Percentiles rank a stretch among this genome's conserved stretches.
These are phyloP conservation scores for Aspergillus incahuasiensis DNA, from an alignment of 495 filamentous ascomycete species.

Conservation along the genomic window DNA sequence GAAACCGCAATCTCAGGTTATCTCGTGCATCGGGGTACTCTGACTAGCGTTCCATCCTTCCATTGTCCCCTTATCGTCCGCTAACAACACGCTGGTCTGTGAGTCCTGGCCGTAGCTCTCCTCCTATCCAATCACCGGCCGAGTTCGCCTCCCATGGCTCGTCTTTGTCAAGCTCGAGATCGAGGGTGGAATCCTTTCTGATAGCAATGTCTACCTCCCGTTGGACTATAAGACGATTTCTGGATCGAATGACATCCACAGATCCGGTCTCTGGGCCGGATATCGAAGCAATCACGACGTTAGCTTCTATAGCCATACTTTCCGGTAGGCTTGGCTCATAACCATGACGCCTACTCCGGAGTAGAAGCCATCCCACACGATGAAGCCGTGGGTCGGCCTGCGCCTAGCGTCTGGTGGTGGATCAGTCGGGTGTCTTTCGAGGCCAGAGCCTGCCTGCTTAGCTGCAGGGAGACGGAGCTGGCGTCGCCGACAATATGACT, in stretches of 20 bases:
- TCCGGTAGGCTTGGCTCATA: constrained; percentile 10
- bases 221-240: constrained; percentile 2
- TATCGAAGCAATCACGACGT: background rate
- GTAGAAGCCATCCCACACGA: constrained; percentile 9
- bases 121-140: constrained; percentile 7
- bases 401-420: constrained; percentile 18
- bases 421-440: constrained; percentile 3
- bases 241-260: background rate
- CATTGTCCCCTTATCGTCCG: background rate
- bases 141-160: background rate
- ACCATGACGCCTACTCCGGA: background rate
- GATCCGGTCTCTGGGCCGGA: background rate
- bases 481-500: constrained; percentile 19
- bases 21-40: constrained; percentile 14
- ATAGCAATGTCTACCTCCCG: background rate
- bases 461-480: constrained; percentile 20
- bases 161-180: background rate
- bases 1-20: constrained; percentile 15
- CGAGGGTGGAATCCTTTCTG: background rate
- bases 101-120: background rate
- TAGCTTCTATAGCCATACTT: constrained; percentile 1
- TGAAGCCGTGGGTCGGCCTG: constrained; percentile 19
- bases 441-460: constrained; percentile 3
- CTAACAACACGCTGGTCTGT: background rate
- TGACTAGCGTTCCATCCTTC: background rate